Evolutionary conservation across 257 asterid genomes (phyloP), one percentile per base, ranked within the genome.

Genomic region (Fraxinus americana): DNA sequence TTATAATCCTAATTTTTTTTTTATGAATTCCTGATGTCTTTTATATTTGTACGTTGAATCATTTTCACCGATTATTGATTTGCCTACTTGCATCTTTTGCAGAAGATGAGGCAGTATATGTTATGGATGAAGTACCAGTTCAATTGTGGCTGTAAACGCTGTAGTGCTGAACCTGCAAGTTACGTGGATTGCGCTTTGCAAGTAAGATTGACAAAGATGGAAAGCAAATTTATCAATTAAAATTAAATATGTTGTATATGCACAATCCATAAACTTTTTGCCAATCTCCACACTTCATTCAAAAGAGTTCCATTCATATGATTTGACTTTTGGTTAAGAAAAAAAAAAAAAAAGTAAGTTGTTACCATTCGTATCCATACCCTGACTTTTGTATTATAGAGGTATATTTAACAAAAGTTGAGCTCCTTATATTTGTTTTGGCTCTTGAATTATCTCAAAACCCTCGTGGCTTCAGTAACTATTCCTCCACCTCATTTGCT

Each of bases 61-160:
- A 30, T 72, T 50, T 35, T 17, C 21, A 50, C n/a, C 43, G 7
- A 27, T 21, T 4, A 10, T 70, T 38, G 34, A 9, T 50, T 78
- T 67, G 14, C 21, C 78, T 19, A 67, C 76, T 52, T 4, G 67
- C 78, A 65, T 73, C 70, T 74, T 81, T 38, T 85, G 45, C 83
- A 92, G 98, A 88, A 76, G 73, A 82, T 75, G 80, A 89, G 98
- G 76, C 95, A 72, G 30, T 84, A 85, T 9, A 95, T 90, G 52
- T 73, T 94, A 71, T 85, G 91, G 92, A 70, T 29, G 19, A 94
- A 94, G 75, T 87, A 90, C 78, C 85, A 83, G 75, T 94, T 94
- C 65, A 66, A 4, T 11, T 94, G 98, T 79, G 43, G 81, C 86
- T 94, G 97, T 75, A 69, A 75, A 72, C 86, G 97, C 19, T 94